Evolutionary conservation across 495 filamentous ascomycete genomes (phyloP).

Genomic region (Podospora pseudoanserina): DNA sequence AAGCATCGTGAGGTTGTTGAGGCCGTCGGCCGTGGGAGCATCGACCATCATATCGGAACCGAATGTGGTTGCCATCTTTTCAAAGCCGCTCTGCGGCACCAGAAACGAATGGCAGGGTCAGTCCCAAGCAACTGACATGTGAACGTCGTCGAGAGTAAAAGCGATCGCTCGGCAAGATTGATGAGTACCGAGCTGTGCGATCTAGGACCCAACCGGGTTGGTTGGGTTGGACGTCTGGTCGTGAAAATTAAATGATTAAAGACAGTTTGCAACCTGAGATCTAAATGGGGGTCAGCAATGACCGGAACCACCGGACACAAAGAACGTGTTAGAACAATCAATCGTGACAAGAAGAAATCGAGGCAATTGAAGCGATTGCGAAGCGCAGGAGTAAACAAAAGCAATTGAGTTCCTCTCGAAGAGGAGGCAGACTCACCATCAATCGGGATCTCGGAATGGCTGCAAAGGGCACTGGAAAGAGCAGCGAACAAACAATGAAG

Average conservation of each 20-base stretch:
- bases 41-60: conserved; percentile 37
- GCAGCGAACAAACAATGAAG: conserved; percentile 24
- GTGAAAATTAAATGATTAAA: conserved; percentile 33
- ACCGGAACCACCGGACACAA: conserved; percentile 4
- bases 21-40: conserved; percentile 26
- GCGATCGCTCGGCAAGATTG: conserved; percentile 6
- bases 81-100: conserved; percentile 47
- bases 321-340: background rate
- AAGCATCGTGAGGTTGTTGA: conserved; percentile 22
- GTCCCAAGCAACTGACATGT: conserved; percentile 39
- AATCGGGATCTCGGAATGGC: conserved; percentile 15
- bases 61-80: conserved; percentile 45
- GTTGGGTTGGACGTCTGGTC: conserved; percentile 14
- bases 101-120: conserved; percentile 38
- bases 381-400: background rate
- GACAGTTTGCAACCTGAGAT: conserved; percentile 21
- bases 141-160: conserved; percentile 22
- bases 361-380: background rate
- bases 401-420: background rate
- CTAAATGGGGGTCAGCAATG: conserved; percentile 19
- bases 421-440: conserved; percentile 20
- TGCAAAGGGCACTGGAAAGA: conserved; percentile 22
- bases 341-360: background rate
- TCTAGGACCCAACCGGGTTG: conserved; percentile 7
- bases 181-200: conserved; percentile 3